Conservation (phyloP, 2,329 filamentous ascomycete species). For the Hirsutella thompsonii region DNA sequence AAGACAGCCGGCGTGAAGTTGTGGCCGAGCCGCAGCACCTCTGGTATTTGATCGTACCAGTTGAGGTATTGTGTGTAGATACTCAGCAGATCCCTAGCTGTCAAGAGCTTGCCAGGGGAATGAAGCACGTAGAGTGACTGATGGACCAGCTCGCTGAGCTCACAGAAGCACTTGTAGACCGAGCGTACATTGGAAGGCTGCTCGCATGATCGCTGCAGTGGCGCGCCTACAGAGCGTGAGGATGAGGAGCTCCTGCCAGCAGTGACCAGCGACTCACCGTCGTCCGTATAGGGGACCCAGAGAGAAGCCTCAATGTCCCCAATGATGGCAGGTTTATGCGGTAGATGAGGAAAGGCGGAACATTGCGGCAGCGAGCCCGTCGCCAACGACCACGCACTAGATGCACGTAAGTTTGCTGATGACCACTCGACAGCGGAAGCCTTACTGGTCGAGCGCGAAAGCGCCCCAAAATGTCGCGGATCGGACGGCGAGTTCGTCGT, state of each 20-base stretch:
- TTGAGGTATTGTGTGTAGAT: conserved; percentile 57
- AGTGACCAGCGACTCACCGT: conserved; percentile 29
- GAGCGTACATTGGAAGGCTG: conserved; percentile 57
- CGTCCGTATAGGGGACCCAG: conserved; percentile 46
- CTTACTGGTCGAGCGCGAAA: conserved; percentile 51
- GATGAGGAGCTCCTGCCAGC: not conserved
- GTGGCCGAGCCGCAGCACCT: conserved; percentile 48
- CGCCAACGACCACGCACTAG: conserved; percentile 51
- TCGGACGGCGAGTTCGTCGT: conserved; percentile 45
- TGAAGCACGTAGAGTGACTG: conserved; percentile 61
- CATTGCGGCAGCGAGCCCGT: conserved; percentile 49
- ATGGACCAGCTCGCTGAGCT: conserved; percentile 62
- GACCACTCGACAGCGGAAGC: conserved; percentile 3
- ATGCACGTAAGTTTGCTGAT: conserved; percentile 8
- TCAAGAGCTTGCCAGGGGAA: conserved; percentile 52
- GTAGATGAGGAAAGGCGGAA: conserved; percentile 41
- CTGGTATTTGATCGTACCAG: conserved; percentile 59
- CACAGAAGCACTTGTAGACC: conserved; percentile 56
- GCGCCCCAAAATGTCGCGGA: conserved; percentile 50
- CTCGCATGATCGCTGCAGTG: conserved; percentile 40
- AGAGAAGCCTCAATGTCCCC: conserved; percentile 45
- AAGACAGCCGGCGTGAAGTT: conserved; percentile 63
- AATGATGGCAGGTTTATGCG: conserved; percentile 47
- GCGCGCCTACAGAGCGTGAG: conserved; percentile 27
- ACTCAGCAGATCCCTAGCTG: conserved; percentile 46